phyloP scores from a whole-genome alignment of 2,329 filamentous ascomycete species.

The Neocatenulostroma microsporum region DNA sequence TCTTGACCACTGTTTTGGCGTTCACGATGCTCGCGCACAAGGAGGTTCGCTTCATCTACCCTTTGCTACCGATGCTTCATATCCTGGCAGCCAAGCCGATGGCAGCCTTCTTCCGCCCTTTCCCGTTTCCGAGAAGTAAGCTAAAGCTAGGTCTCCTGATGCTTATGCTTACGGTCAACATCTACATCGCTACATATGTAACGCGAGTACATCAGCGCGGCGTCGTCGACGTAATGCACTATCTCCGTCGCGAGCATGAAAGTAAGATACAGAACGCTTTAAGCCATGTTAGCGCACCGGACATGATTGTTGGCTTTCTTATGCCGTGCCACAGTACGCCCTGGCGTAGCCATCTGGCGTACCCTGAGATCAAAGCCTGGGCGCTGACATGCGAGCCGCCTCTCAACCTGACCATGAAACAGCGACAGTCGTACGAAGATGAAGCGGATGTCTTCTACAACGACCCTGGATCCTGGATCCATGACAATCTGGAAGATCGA shows the following conservation, averaged over 20 bases:
- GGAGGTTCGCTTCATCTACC: slow-evolving; percentile 94
- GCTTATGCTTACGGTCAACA: slow-evolving; percentile 55
- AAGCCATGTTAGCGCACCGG: slow-evolving; percentile 16
- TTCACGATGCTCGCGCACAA: slow-evolving; percentile 86
- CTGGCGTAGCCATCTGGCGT: slow-evolving; percentile 80
- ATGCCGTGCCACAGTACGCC: slow-evolving; percentile 96
- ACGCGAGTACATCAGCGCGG: slow-evolving; percentile 73
- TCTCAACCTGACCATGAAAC: slow-evolving; percentile 54
- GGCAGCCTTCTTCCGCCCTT: slow-evolving; percentile 53
- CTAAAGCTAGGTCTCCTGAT: slow-evolving; percentile 46
- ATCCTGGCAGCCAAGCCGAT: slow-evolving; percentile 65
- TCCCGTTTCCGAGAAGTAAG: slow-evolving; percentile 16
- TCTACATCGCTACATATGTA: slow-evolving; percentile 64
- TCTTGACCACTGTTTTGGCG: slow-evolving; percentile 52
- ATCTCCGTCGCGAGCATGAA: slow-evolving; percentile 57
- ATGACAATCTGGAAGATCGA: slow-evolving; percentile 31
- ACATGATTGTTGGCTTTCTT: slow-evolving; percentile 61
- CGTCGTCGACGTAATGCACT: slow-evolving; percentile 63
- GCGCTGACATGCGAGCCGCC: slow-evolving; percentile 89
- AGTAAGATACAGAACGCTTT: slow-evolving; percentile 14
- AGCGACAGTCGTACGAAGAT: slow-evolving; percentile 66
- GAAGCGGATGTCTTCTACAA: slow-evolving; percentile 89
- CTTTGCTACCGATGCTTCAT: slow-evolving; percentile 78
- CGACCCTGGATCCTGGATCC: slow-evolving; percentile 44
- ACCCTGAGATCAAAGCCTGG: slow-evolving; percentile 67